Evolutionary conservation across 108 stramenopile genomes (phyloP), one percentile per base, ranked within the genome.

Genomic region (Fistulifera pelliculosa): DNA sequence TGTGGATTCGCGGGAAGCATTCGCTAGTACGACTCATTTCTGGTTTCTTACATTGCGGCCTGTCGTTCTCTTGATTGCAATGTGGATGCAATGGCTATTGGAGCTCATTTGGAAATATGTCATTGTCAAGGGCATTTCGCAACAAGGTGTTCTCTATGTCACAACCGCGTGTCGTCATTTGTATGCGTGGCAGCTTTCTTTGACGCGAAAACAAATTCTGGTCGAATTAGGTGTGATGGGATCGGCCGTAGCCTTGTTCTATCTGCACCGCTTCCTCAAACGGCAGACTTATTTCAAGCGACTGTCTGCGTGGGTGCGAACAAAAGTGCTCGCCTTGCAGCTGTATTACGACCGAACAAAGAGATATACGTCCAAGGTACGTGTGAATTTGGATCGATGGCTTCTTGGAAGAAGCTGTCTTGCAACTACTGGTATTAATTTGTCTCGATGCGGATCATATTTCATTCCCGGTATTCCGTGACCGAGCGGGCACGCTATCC

Each of bases 221-320:
- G 75, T 75, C n/a, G 81, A 69, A 50, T 35, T 65, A 16, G 65
- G 56, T n/a, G 42, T 66, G 1, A 18, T 80, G 18, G 52, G 28
- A 14, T 49, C 58, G 15, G 35, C 69, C 4, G 38, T 74, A 15
- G 73, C 41, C 11, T 2, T 61, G 2, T 89, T 72, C 62, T 51
- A 77, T 27, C 45, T 87, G 10, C 73, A 71, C 47, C 71, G 70
- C 16, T 84, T 76, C 60, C 59, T 91, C 18, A 58, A 64, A 52
- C 66, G 66, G 45, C 61, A 78, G 43, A 66, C 68, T n/a, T 91
- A 87, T 54, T 71, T 73, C 47, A 56, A 74, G 43, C 61, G 85
- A n/a, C 22, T 60, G 0, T 21, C 54, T 18, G 47, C 47, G 40
- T 87, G 76, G 76, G 42, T 24, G 2, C 40, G 56, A 40, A 43